phyloP scores from a whole-genome alignment of 345 rosid species.

The Jatropha curcas region DNA sequence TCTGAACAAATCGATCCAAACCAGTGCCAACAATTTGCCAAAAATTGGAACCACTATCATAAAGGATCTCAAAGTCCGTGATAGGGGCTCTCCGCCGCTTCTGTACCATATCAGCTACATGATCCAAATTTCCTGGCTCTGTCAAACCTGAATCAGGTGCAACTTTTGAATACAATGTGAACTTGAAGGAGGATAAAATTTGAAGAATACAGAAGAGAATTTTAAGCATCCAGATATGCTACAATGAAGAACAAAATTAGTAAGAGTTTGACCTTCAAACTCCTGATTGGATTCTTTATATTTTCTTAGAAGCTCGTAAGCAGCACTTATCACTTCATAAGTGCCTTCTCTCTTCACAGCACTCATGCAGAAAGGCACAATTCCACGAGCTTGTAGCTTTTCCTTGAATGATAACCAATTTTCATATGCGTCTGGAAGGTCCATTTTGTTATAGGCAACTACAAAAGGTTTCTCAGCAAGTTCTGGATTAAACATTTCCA shows the following conservation, averaged over 20 bases:
- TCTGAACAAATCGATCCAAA: conserved; percentile 86
- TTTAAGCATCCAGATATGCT: background rate
- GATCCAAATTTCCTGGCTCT: conserved; percentile 55
- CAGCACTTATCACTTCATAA: conserved; percentile 63
- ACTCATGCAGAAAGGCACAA: conserved; percentile 79
- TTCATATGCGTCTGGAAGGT: conserved; percentile 80
- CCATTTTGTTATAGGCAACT: conserved; percentile 91
- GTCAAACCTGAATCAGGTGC: conserved; percentile 31
- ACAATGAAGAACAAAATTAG: background rate
- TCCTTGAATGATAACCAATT: conserved; percentile 72
- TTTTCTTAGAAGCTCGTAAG: conserved; percentile 61
- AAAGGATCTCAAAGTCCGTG: conserved; percentile 74
- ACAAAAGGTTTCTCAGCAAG: conserved; percentile 74
- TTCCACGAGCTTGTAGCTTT: conserved; percentile 59
- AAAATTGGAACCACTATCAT: conserved; percentile 51
- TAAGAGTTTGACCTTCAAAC: conserved; percentile 52
- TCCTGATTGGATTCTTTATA: conserved; percentile 49
- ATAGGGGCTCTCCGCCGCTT: conserved; percentile 69
- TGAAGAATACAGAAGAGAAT: background rate
- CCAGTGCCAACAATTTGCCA: conserved; percentile 88
- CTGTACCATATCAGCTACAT: conserved; percentile 69
- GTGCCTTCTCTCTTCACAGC: conserved; percentile 81
- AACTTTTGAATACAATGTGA: conserved; percentile 14
- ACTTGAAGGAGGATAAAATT: background rate
- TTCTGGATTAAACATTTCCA: conserved; percentile 87